phyloP scores from a whole-genome alignment of 441 rosid genomes.

The Erysimum cheiri region DNA sequence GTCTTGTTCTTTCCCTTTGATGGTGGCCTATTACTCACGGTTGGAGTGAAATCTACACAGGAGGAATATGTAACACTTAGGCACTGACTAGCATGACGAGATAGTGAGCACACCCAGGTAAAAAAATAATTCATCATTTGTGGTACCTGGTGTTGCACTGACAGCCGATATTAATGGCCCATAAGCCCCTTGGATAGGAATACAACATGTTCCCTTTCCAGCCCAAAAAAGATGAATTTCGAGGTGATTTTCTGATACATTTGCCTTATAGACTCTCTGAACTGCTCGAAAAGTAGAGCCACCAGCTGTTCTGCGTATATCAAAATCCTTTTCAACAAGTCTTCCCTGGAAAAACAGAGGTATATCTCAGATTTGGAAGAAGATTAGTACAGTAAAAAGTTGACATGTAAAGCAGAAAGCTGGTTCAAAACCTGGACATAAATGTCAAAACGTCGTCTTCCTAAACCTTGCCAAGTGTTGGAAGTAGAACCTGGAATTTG shows the following conservation, averaged over 20 bases:
- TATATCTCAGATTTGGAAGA: background rate
- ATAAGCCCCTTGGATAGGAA: slow-evolving; percentile 55
- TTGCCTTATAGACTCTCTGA: slow-evolving; percentile 52
- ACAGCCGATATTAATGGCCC: slow-evolving; percentile 76
- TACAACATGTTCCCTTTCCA: slow-evolving; percentile 74
- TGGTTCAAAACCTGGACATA: slow-evolving; percentile 70
- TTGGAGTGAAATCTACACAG: slow-evolving; percentile 38
- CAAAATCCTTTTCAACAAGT: slow-evolving; percentile 58
- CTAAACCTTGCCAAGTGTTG: slow-evolving; percentile 32
- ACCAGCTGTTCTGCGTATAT: slow-evolving; percentile 48
- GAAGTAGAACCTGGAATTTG: slow-evolving; percentile 41
- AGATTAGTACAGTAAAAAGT: background rate
- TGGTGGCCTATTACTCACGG: slow-evolving; percentile 42
- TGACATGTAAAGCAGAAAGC: background rate
- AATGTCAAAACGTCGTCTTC: slow-evolving; percentile 65
- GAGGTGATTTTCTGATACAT: slow-evolving; percentile 55
- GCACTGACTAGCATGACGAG: slow-evolving; percentile 8
- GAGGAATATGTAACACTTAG: slow-evolving; percentile 26
- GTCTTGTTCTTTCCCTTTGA: slow-evolving; percentile 26
- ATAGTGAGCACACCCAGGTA: no score
- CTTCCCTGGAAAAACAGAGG: slow-evolving; percentile 50
- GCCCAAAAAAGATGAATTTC: slow-evolving; percentile 75
- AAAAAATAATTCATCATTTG: background rate
- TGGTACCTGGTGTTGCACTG: slow-evolving; percentile 63
- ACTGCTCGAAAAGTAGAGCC: slow-evolving; percentile 45